Evolutionary conservation across 768 basidiomycete genomes (phyloP).

Genomic region (Rhizopogon vulgaris): DNA sequence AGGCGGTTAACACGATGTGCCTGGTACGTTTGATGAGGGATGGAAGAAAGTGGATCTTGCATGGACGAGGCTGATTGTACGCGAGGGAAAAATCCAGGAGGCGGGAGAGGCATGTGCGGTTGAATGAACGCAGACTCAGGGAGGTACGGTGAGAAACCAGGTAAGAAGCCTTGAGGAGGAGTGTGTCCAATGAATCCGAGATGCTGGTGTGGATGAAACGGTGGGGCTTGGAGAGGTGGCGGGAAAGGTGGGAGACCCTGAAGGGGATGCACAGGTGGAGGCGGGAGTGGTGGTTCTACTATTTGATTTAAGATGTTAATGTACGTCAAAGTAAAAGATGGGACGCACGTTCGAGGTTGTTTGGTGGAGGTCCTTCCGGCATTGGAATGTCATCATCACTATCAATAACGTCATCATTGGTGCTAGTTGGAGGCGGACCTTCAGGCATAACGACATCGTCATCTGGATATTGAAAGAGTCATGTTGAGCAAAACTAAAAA

Average conservation of each 20-base stretch:
- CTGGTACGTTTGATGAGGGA: conserved; percentile 76
- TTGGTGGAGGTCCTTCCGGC: conserved; percentile 77
- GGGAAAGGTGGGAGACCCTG: conserved; percentile 13
- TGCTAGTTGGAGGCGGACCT: conserved; percentile 47
- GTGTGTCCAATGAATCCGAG: conserved; percentile 9
- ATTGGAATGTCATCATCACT: conserved; percentile 85
- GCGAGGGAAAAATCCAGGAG: conserved; percentile 62
- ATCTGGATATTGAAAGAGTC: conserved; percentile 25
- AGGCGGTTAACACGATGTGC: conserved; percentile 50
- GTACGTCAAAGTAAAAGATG: not conserved
- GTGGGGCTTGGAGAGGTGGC: conserved; percentile 9
- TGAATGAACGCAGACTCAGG: conserved; percentile 21
- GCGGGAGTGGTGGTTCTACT: conserved; percentile 5
- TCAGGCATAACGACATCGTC: conserved; percentile 64
- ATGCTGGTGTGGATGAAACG: conserved; percentile 12
- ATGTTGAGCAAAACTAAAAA: not conserved
- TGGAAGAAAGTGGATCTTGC: conserved; percentile 73
- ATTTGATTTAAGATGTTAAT: conserved; percentile 4
- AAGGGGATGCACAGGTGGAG: conserved; percentile 7
- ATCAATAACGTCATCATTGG: conserved; percentile 34
- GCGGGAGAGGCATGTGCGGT: conserved; percentile 33
- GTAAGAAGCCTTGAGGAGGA: conserved; percentile 7
- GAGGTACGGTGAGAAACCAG: conserved; percentile 22
- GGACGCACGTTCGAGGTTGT: conserved; percentile 14
- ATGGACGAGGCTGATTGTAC: conserved; percentile 44